A percentile compares a stretch with the other conserved stretches of the same genome.
Evolutionary conservation across 352 stramenopile genomes (phyloP).

Genomic region (Globisporangium splendens): DNA sequence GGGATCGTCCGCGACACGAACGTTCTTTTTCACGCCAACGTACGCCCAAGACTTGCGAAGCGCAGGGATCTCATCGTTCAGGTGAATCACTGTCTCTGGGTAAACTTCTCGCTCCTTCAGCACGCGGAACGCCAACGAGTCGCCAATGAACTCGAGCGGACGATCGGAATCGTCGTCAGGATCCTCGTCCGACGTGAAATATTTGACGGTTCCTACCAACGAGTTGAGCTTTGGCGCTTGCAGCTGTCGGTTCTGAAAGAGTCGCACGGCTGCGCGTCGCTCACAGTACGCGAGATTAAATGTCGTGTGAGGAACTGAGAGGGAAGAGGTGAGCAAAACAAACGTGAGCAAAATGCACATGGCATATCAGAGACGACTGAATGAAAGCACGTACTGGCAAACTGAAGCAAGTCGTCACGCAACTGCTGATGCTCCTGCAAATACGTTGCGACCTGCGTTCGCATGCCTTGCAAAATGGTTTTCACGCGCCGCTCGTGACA

Average conservation of each 20-base stretch:
- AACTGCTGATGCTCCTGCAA: slow-evolving; percentile 6
- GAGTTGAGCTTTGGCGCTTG: slow-evolving; percentile 21
- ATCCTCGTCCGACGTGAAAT: slow-evolving; percentile 24
- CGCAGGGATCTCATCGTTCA: slow-evolving; percentile 38
- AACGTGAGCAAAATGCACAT: not conserved
- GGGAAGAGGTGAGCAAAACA: not conserved
- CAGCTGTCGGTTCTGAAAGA: slow-evolving; percentile 16
- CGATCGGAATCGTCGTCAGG: slow-evolving; percentile 2
- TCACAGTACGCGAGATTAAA: slow-evolving; percentile 22
- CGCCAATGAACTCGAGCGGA: not conserved
- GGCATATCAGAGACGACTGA: not conserved
- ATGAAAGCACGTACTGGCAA: slow-evolving; percentile 10
- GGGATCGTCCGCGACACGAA: slow-evolving; percentile 76
- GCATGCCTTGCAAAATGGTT: slow-evolving; percentile 12
- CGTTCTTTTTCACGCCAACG: slow-evolving; percentile 69
- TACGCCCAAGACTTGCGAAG: slow-evolving; percentile 58
- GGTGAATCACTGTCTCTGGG: slow-evolving; percentile 53
- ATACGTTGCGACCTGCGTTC: slow-evolving; percentile 11
- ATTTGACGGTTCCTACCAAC: slow-evolving; percentile 37
- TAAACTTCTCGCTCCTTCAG: slow-evolving; percentile 16
- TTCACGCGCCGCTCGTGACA: slow-evolving; percentile 15
- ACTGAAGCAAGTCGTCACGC: slow-evolving; percentile 6
- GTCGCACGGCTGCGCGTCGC: slow-evolving; percentile 22
- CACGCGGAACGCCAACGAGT: not conserved
- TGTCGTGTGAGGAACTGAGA: slow-evolving; percentile 12